Base-by-base conservation (phyloP, 306 rosid genomes). In the Abrus precatorius region DNA sequence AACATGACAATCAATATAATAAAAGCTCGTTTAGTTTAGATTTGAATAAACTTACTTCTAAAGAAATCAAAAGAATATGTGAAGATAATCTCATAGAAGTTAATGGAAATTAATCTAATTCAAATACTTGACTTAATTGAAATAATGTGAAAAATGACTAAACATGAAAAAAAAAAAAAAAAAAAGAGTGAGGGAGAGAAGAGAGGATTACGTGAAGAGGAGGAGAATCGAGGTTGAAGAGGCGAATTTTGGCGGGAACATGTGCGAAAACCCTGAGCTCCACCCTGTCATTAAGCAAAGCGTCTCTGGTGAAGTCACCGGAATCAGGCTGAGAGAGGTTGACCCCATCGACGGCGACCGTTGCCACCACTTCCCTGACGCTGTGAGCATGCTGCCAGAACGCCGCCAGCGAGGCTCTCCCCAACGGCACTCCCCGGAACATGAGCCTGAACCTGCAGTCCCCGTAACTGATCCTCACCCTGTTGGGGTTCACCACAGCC, bases 401-500 rank as follows among this genome's bases (percentile, higher is more conserved):
- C 3, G 89, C 92, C 2, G 91, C 87, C 13, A 93, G 87, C 1
- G 85, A 32, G 5, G 91, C 92, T 33, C 83, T 85, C 0, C 91
- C 97, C 74, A 93, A 40, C 3, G 94, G 91, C 45, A 89, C 88
- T 6, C 92, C 94, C 1, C 90, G 79, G 83, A 91, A 93, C 96
- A 89, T 80, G 30, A 91, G 88, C 0, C 89, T 91, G 74, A 93
- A 88, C 75, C 83, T 89, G 68, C 94, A 91, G 79, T 89, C 86
- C 33, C 94, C 92, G 85, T 87, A 91, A 84, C 86, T 86, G 82
- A 93, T 93, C 71, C 94, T 95, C 0, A 93, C 97, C 86, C 88
- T 85, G 91, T 93, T 93, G 7, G 96, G 96, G 69, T 93, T 93
- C 34, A 63, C 91, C 0, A 91, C 92, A 3, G 87, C 75, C 82